phyloP scores from a whole-genome alignment of 1,139 yeast genomes.

The Magnusiomyces ingens region DNA sequence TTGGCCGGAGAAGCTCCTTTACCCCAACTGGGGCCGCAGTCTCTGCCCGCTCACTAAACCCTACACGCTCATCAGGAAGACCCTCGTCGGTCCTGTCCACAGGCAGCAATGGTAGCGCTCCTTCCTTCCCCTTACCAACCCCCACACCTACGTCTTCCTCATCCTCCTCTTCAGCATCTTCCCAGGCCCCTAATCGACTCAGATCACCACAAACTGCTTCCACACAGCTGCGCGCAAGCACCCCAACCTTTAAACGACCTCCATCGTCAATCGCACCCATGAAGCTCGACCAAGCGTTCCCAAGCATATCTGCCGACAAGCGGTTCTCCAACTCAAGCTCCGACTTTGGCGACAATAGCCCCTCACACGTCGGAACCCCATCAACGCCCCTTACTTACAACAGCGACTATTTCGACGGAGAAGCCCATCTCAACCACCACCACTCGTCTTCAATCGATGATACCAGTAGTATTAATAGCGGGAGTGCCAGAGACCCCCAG shows the following conservation, averaged over 20 bases:
- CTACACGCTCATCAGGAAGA: not conserved
- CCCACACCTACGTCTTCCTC: not conserved
- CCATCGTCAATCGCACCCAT: slow-evolving; percentile 1
- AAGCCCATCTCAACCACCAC: no score
- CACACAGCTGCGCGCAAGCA: no score
- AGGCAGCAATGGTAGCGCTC: no score
- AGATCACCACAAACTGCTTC: not conserved
- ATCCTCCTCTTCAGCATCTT: not conserved
- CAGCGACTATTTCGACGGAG: not conserved
- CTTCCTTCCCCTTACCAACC: no score
- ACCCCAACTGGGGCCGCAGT: not conserved
- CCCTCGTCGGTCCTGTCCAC: not conserved
- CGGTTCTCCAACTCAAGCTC: no score
- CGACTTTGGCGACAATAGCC: no score
- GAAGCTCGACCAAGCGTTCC: slow-evolving; percentile 6
- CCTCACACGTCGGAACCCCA: not conserved
- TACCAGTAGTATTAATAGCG: not conserved
- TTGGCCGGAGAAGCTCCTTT: not conserved
- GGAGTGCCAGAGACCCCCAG: no score
- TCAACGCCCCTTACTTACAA: not conserved
- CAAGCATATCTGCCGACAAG: slow-evolving; percentile 4
- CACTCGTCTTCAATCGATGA: no score
- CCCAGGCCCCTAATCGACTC: not conserved
- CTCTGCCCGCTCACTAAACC: not conserved
- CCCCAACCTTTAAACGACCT: not conserved